Evolutionary conservation across 2,329 filamentous ascomycete species (phyloP).

Genomic region (Epichloe uncinata): DNA sequence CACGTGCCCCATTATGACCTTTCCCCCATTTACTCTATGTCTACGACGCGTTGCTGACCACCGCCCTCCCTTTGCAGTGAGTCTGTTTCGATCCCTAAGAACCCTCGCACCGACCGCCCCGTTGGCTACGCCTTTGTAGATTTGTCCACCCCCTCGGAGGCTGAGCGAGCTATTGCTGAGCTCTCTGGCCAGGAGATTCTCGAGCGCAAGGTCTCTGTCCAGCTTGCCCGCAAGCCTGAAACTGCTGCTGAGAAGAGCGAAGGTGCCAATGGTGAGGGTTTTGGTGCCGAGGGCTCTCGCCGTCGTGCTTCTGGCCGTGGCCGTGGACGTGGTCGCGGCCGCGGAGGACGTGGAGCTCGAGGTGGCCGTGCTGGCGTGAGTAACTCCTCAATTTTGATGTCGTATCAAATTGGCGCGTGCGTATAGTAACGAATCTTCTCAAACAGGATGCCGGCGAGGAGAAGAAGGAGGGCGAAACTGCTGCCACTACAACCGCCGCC

Average conservation of each 20-base stretch:
- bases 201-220: constrained; percentile 97
- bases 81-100: constrained; percentile 97
- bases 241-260: constrained; percentile 64
- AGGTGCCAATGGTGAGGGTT: constrained; percentile 62
- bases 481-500: constrained; percentile 20
- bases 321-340: constrained; percentile 57
- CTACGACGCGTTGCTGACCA: not conserved
- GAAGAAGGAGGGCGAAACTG: constrained; percentile 32
- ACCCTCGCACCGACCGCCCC: constrained; percentile 94
- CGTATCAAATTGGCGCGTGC: constrained; percentile 25
- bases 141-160: constrained; percentile 86
- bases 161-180: constrained; percentile 87
- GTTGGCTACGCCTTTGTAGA: constrained; percentile 99
- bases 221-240: constrained; percentile 96
- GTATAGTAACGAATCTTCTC: not conserved
- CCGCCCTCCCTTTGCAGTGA: constrained; percentile 47
- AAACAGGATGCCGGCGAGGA: constrained; percentile 24
- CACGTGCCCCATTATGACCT: not conserved
- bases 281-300: constrained; percentile 51
- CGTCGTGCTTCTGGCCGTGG: constrained; percentile 51
- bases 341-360: constrained; percentile 52
- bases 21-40: not conserved
- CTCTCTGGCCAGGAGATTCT: constrained; percentile 96
- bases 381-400: constrained; percentile 9
- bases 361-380: constrained; percentile 31